Evolutionary conservation across 805 yeast genomes (phyloP), one percentile per base, ranked within the genome.

Genomic region (Jamesozyma jinghongensis): DNA sequence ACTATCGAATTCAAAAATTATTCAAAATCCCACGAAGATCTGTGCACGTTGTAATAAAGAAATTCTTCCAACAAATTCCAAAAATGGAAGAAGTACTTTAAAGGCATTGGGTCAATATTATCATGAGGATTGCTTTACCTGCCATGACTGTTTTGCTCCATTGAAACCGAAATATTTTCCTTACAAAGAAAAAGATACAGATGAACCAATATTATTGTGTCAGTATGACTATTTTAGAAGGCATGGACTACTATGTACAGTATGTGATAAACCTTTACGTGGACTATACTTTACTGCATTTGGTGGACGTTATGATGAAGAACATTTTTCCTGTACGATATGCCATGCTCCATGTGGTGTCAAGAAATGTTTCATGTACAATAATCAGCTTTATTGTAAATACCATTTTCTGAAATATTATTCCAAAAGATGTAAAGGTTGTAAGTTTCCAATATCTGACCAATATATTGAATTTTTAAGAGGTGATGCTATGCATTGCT

Each of bases 211-310:
- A 4, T 76, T 85, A 0, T 69, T 92, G 20, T 92, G 99, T 63
- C 98, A 92, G 63, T 83, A 77, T 50, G 94, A 92, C 63, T 92
- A 87, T 61, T 92, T 92, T 67, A 79, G 75, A 56, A 74, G 94
- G 50, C 73, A 87, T 42, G 83, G 85, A 42, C 70, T 92, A 38
- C 74, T 92, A n/a, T 92, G 99, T 57, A 74, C 72, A 54, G 83
- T 78, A 14, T 92, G 99, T 65, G 76, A 85, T 48, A 75, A 73
- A 19, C 95, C 95, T 3, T 69, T 94, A 38, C 67, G 96, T 51
- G 97, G 97, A 0, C 83, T 95, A 1, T 90, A 90, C 63, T 87
- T 88, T 43, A 88, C 95, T 1, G 97, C 97, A 0, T 74, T 88
- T 53, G 95, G 94, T 11, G 77, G 80, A 51, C 84, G 90, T 55